Conservation (phyloP, 129 eudicot genomes). For the Flaveria brownii region DNA sequence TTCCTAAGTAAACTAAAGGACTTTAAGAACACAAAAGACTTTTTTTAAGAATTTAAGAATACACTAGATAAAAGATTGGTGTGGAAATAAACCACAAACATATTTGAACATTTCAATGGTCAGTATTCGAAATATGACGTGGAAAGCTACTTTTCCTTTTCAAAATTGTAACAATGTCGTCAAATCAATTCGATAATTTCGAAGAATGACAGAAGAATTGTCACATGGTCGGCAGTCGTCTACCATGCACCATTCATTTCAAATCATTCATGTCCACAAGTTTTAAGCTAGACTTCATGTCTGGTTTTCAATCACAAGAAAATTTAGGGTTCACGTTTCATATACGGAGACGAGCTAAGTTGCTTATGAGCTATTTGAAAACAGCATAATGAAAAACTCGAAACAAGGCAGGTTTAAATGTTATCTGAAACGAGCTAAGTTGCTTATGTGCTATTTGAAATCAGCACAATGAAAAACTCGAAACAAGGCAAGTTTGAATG, state of each 20-base stretch:
- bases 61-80: not conserved
- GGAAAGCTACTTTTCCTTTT: slow-evolving; percentile 22
- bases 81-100: no score
- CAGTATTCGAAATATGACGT: slow-evolving; percentile 31
- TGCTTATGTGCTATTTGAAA: no score
- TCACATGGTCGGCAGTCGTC: slow-evolving; percentile 40
- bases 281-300: not conserved
- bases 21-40: no score
- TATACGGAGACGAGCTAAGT: no score
- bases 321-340: not conserved
- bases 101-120: slow-evolving; percentile 29
- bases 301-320: slow-evolving; percentile 8
- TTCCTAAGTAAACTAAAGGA: no score
- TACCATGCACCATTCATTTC: slow-evolving; percentile 29
- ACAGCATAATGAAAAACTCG: no score
- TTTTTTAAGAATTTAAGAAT: no score
- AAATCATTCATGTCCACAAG: slow-evolving; percentile 32
- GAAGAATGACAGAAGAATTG: slow-evolving; percentile 24
- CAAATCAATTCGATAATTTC: slow-evolving; percentile 23
- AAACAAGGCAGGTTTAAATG: no score
- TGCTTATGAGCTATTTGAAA: no score
- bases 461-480: no score
- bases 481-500: no score
- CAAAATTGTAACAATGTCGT: slow-evolving; percentile 19
- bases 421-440: no score